Evolutionary conservation across 495 filamentous ascomycete genomes (phyloP).

Genomic region (Amniculicola lignicola): DNA sequence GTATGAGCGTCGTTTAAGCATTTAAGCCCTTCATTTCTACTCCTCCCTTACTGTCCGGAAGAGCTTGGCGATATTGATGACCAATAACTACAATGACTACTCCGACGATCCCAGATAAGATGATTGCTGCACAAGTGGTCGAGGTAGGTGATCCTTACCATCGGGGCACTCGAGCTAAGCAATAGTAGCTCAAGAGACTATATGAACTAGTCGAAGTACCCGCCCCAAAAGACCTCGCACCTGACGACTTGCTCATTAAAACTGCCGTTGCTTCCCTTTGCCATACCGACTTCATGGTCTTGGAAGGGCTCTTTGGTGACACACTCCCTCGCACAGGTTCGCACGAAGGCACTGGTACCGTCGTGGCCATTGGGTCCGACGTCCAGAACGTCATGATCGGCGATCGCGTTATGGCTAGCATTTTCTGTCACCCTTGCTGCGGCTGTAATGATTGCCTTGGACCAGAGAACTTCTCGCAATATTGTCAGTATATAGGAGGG

Average conservation of each 20-base stretch:
- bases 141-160: constrained; percentile 1
- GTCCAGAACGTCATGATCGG: constrained; percentile 48
- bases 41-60: no score
- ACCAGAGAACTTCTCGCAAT: constrained; percentile 18
- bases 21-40: no score
- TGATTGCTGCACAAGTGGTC: constrained; percentile 17
- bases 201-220: constrained; percentile 51
- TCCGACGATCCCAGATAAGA: constrained; percentile 9
- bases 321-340: constrained; percentile 53
- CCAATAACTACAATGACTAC: neutral
- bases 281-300: constrained; percentile 59
- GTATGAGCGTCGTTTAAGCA: no score
- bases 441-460: constrained; percentile 49
- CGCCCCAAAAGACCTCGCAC: constrained; percentile 47
- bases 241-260: constrained; percentile 56
- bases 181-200: constrained; percentile 35
- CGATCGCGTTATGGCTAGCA: constrained; percentile 51
- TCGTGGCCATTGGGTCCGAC: constrained; percentile 48
- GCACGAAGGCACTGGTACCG: constrained; percentile 58
- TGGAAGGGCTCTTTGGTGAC: constrained; percentile 40
- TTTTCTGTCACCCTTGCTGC: constrained; percentile 50
- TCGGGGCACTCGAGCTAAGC: neutral
- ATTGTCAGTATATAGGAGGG: constrained; percentile 31
- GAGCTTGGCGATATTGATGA: no score
- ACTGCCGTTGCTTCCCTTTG: constrained; percentile 58